phyloP scores from a whole-genome alignment of 345 rosid genomes.

The Citrus trifoliata region DNA sequence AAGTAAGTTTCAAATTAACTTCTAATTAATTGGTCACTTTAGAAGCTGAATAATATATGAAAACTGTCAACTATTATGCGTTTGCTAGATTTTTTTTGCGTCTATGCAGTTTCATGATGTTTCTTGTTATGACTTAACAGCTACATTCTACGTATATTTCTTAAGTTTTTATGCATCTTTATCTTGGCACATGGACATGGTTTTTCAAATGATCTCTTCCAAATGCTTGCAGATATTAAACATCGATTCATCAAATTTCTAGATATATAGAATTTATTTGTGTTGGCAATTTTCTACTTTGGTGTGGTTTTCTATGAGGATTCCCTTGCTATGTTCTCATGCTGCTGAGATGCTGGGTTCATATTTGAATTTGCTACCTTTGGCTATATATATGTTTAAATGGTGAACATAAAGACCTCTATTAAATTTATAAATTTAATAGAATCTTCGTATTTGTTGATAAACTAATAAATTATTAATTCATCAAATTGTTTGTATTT shows the following conservation, averaged over 20 bases:
- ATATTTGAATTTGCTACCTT: background rate
- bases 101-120: background rate
- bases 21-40: background rate
- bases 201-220: constrained; percentile 70
- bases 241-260: constrained; percentile 89
- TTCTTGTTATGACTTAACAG: background rate
- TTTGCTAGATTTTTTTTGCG: background rate
- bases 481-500: background rate
- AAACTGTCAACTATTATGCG: background rate
- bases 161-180: constrained; percentile 5
- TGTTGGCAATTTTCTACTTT: background rate
- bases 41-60: background rate
- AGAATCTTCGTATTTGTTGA: background rate
- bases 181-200: constrained; percentile 75
- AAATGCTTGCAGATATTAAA: constrained; percentile 66
- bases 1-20: background rate
- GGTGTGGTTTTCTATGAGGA: background rate
- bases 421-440: background rate
- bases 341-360: background rate
- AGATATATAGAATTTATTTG: constrained; percentile 33
- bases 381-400: background rate
- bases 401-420: background rate
- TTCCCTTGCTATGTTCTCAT: background rate
- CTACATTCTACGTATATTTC: background rate
- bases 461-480: background rate